Conservation (phyloP, 2,329 filamentous ascomycete genomes). For the Paracorniculantispora psalliotae region DNA sequence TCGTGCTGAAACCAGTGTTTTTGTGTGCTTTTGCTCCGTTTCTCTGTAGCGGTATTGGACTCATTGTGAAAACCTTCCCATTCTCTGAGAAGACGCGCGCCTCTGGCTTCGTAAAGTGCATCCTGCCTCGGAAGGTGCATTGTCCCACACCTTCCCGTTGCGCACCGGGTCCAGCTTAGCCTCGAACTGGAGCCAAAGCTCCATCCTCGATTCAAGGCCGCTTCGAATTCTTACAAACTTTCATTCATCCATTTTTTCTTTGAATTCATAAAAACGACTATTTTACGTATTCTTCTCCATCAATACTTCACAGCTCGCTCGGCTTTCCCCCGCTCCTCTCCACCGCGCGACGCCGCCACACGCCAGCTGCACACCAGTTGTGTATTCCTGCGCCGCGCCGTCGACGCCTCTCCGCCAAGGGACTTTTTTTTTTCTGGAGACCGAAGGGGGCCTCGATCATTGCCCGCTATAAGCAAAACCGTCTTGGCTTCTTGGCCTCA, state of each 20-base stretch:
- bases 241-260: not conserved
- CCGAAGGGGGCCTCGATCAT: conserved; percentile 1
- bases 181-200: not conserved
- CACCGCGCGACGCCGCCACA: not conserved
- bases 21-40: not conserved
- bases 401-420: not conserved
- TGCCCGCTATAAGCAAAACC: not conserved
- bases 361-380: not conserved
- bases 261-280: no score
- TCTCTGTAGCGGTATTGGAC: no score
- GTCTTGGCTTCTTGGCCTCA: conserved; percentile 8
- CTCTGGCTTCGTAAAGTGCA: no score
- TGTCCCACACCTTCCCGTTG: not conserved
- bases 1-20: not conserved
- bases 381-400: not conserved
- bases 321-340: not conserved
- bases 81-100: no score
- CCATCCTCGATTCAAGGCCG: not conserved
- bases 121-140: not conserved
- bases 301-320: not conserved
- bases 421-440: not conserved
- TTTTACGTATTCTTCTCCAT: not conserved
- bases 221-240: not conserved
- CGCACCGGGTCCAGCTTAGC: not conserved
- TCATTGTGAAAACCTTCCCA: no score